Base-by-base conservation (phyloP, 1,139 yeast species). In the Geotrichum aggregatum region DNA sequence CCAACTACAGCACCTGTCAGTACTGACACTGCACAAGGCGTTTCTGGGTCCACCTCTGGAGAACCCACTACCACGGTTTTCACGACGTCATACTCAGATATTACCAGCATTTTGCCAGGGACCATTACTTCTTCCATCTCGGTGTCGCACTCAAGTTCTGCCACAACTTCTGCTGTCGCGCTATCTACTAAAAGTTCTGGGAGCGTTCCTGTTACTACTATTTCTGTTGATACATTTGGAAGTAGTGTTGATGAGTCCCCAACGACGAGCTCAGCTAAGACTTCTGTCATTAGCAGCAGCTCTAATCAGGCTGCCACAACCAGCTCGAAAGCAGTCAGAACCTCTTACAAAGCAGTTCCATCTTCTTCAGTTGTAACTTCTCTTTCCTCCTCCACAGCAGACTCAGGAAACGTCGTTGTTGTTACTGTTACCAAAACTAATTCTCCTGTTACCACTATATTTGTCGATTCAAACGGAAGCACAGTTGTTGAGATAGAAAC, bases 31-130 rank as follows among this genome's bases (percentile, higher is more conserved):
- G 28, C 28, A 24, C 28, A 24, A 24, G 28, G 8, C 8, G 28
- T 55, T 26, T 24, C 52, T 14, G 18, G 24, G 39, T 11, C 42
- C 16, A 16, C 43, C 10, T 14, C 30, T 4, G 7, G 41, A n/a
- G 34, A 41, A n/a, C n/a, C 34, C 10, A 47, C 50, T 5, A 47
- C 46, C 1, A 47, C 46, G 8, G 22, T 36, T 10, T 13, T 21
- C 19, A 26, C 35, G 21, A 46, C 49, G 2, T 28, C 11, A n/a
- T 19, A 16, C n/a, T 21, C 18, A 13, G 43, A 46, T 10, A 21
- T 46, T 18, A 46, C 49, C n/a, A 39, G 44, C 10, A 28, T 35
- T 11, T 18, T 46, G 10, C n/a, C 49, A 11, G 49, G 38, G 13
- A 39, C 49, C 18, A 3, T 16, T 30, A 39, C 26, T 21, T 7